These are phyloP conservation scores for Chlorella vulgaris DNA, from an alignment of 139 green algal genomes.

Conservation along the genomic window DNA sequence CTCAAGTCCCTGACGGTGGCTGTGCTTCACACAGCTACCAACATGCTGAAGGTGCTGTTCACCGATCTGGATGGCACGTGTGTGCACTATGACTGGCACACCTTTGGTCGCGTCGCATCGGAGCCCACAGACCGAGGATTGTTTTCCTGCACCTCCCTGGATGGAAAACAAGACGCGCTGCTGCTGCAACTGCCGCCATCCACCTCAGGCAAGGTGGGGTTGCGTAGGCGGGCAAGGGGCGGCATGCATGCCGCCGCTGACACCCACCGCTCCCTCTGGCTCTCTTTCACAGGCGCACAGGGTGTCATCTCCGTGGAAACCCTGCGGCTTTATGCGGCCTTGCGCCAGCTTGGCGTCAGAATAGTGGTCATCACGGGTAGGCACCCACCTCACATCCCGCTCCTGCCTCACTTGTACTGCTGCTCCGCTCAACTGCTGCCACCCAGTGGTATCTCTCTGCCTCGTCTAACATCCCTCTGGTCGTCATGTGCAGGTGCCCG, in stretches of 20 bases:
- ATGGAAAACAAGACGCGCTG: not conserved
- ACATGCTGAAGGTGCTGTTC: constrained; percentile 27
- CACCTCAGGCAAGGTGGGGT: too few relatives aligned
- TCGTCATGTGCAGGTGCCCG: constrained; percentile 17
- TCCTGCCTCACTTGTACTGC: too few relatives aligned
- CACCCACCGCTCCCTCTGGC: not conserved
- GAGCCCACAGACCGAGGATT: not conserved
- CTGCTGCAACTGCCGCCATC: constrained; percentile 21
- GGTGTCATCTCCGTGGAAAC: constrained; percentile 34
- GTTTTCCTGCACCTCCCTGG: not conserved
- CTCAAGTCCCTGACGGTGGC: too few relatives aligned
- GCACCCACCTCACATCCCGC: too few relatives aligned
- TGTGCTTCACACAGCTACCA: not conserved
- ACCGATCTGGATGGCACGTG: constrained; percentile 50
- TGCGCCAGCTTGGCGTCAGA: constrained; percentile 22
- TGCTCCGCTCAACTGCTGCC: too few relatives aligned
- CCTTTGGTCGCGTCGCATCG: not conserved
- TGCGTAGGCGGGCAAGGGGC: too few relatives aligned
- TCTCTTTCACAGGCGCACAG: constrained; percentile 18
- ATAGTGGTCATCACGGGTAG: constrained; percentile 59
- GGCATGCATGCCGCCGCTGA: not conserved
- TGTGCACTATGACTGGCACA: constrained; percentile 32
- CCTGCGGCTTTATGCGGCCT: constrained; percentile 32
- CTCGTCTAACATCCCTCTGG: too few relatives aligned
- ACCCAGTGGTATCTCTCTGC: too few relatives aligned